phyloP scores from a whole-genome alignment of 805 yeast genomes.

The Saturnispora galanensis region DNA sequence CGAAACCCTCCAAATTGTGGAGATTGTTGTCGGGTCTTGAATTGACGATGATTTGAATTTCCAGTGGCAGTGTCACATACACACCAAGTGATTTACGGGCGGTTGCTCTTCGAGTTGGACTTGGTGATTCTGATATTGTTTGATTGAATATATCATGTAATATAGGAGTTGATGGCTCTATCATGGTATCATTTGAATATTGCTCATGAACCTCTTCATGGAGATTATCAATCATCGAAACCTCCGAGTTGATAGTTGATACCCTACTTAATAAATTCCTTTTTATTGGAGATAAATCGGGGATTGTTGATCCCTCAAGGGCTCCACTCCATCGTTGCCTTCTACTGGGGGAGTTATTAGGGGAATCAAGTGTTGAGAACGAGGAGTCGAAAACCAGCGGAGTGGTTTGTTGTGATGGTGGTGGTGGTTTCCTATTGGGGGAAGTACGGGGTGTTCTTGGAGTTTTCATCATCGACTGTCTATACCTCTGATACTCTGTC shows the following conservation, averaged over 20 bases:
- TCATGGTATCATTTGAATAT: no score
- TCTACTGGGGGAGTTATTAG: neutral
- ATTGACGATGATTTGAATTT: constrained; percentile 19
- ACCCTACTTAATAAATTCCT: constrained; percentile 4
- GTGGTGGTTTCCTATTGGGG: neutral
- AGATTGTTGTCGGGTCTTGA: constrained; percentile 19
- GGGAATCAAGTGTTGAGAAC: constrained; percentile 6
- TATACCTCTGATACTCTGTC: neutral
- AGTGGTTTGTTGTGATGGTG: neutral
- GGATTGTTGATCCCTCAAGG: neutral
- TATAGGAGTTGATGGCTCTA: neutral
- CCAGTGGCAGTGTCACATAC: constrained; percentile 12
- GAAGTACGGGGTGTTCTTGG: neutral
- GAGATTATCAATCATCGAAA: neutral
- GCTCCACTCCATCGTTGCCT: neutral
- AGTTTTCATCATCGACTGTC: neutral
- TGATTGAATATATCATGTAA: constrained; percentile 6
- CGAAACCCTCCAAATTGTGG: constrained; percentile 18
- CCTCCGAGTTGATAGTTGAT: constrained; percentile 4
- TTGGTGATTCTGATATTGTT: constrained; percentile 9
- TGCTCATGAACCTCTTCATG: neutral
- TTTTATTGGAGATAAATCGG: constrained; percentile 5
- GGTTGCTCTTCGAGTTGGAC: neutral
- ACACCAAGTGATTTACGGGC: neutral
- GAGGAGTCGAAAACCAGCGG: constrained; percentile 8